phyloP scores from a whole-genome alignment of 176 grass and related monocot species.

The Bonia amplexicaulis region DNA sequence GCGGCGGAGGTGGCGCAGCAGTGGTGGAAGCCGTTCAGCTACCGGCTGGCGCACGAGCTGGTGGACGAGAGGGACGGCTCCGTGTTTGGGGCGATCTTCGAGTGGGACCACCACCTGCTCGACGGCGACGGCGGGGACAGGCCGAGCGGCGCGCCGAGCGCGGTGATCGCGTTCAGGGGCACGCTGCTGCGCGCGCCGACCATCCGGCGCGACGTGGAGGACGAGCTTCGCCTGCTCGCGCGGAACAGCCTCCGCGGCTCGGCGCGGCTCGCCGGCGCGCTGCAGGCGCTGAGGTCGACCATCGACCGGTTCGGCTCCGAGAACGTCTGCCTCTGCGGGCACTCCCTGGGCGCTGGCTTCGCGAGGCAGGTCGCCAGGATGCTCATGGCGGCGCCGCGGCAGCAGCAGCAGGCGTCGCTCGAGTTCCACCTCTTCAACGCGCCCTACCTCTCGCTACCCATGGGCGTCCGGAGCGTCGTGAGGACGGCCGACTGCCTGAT shows the following conservation, averaged over 20 bases:
- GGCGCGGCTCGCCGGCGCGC: constrained; percentile 48
- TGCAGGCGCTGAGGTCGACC: constrained; percentile 41
- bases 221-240: constrained; percentile 72
- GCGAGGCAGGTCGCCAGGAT: constrained; percentile 63
- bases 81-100: constrained; percentile 80
- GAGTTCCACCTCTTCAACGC: constrained; percentile 92
- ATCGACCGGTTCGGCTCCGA: constrained; percentile 57
- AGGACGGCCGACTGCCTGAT: constrained; percentile 58
- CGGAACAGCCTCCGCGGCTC: constrained; percentile 77
- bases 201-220: constrained; percentile 70
- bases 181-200: constrained; percentile 68
- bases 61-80: constrained; percentile 79
- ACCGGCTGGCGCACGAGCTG: constrained; percentile 62
- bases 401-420: constrained; percentile 34
- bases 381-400: constrained; percentile 30
- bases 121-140: not conserved
- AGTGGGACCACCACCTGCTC: constrained; percentile 52
- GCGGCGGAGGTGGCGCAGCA: constrained; percentile 58
- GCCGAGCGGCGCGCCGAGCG: constrained; percentile 59
- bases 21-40: constrained; percentile 98
- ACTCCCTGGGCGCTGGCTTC: constrained; percentile 81
- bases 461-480: constrained; percentile 48
- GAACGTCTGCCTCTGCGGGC: constrained; percentile 74
- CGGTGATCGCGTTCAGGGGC: constrained; percentile 76
- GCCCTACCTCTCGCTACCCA: constrained; percentile 79